Evolutionary conservation across 2,329 filamentous ascomycete species (phyloP).

Genomic region (Graphium sp.): DNA sequence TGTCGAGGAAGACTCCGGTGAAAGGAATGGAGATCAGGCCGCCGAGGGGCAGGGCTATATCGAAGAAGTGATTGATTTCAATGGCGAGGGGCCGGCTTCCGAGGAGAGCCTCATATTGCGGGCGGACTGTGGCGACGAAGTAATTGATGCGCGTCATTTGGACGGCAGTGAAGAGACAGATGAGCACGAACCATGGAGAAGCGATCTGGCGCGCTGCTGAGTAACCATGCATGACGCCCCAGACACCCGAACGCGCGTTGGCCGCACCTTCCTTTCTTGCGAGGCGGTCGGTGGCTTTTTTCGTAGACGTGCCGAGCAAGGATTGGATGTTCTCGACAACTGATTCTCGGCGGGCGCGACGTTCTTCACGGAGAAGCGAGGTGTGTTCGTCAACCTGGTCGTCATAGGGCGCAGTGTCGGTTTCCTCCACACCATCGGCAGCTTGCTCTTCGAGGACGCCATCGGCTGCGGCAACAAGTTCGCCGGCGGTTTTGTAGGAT

Average conservation of each 20-base stretch:
- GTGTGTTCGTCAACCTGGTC: constrained; percentile 44
- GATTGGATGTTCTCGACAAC: constrained; percentile 56
- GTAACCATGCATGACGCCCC: constrained; percentile 67
- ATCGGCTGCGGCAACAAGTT: constrained; percentile 61
- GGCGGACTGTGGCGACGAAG: constrained; percentile 73
- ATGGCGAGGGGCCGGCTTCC: constrained; percentile 41
- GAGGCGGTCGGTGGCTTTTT: constrained; percentile 49
- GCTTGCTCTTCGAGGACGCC: too few relatives aligned
- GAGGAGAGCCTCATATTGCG: constrained; percentile 68
- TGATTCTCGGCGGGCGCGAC: constrained; percentile 41
- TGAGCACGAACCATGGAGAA: constrained; percentile 71
- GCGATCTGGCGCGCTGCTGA: constrained; percentile 56
- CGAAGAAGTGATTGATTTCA: constrained; percentile 69
- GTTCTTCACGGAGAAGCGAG: constrained; percentile 34
- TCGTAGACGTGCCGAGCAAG: constrained; percentile 47
- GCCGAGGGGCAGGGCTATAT: constrained; percentile 60
- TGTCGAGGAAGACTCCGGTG: constrained; percentile 66
- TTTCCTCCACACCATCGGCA: constrained; percentile 15
- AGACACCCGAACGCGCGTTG: constrained; percentile 59
- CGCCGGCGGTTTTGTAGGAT: constrained; percentile 73
- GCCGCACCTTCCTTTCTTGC: constrained; percentile 51
- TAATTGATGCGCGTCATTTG: constrained; percentile 80
- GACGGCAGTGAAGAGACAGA: constrained; percentile 63
- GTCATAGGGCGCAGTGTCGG: constrained; percentile 19
- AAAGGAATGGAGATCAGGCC: constrained; percentile 77